These are phyloP conservation scores for Citrullus colocynthis DNA, from an alignment of 306 rosid genomes.

Conservation along the genomic window DNA sequence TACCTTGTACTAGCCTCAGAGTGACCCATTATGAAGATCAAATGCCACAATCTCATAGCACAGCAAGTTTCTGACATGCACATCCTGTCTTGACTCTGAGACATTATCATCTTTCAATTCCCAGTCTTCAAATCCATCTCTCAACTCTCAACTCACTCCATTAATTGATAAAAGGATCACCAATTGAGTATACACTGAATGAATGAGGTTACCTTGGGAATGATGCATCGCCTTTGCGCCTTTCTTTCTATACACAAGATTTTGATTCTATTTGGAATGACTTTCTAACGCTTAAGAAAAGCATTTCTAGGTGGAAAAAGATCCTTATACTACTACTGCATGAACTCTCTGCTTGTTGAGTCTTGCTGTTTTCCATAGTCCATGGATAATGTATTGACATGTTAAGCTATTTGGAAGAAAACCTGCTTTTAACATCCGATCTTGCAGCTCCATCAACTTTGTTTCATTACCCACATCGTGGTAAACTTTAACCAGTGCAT, in stretches of 20 bases:
- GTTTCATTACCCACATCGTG: constrained; percentile 41
- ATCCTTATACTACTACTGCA: background rate
- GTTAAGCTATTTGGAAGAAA: constrained; percentile 61
- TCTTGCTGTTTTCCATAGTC: constrained; percentile 39
- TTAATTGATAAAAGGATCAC: background rate
- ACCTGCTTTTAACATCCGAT: constrained; percentile 52
- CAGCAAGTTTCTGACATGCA: background rate
- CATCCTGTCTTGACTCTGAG: background rate
- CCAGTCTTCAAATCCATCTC: background rate
- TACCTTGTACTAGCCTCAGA: background rate
- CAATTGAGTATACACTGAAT: background rate
- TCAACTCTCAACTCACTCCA: background rate
- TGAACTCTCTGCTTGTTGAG: background rate
- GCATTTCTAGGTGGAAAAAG: no score
- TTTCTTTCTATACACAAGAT: background rate
- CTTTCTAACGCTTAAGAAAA: no score
- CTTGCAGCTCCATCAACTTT: constrained; percentile 61
- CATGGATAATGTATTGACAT: constrained; percentile 43
- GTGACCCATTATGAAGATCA: background rate
- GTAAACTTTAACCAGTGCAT: constrained; percentile 34
- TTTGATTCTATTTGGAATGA: no score
- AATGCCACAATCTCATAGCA: background rate
- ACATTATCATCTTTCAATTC: background rate
- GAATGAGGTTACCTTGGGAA: background rate
- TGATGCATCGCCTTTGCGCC: background rate